Conservation (phyloP, 164 flowering plant genomes). For the Magnolia kwangsiensis region DNA sequence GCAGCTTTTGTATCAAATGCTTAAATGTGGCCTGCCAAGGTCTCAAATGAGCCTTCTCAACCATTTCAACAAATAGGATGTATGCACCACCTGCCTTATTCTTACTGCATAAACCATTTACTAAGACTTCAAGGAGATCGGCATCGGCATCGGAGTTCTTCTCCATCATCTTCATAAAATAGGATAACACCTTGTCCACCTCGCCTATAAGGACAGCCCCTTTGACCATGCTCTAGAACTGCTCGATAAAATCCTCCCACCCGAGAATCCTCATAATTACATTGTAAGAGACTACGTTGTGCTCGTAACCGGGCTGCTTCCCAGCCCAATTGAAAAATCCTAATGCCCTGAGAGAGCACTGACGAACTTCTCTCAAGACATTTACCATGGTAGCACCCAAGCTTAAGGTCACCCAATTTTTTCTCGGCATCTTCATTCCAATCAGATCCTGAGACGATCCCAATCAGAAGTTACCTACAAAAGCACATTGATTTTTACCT, state of each 20-base stretch:
- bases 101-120: constrained; percentile 52
- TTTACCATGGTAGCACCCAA: constrained; percentile 50
- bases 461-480: constrained; percentile 14
- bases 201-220: constrained; percentile 64
- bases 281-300: constrained; percentile 70
- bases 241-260: constrained; percentile 45
- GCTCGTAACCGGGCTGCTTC: constrained; percentile 31
- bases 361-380: constrained; percentile 53
- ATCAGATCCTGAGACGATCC: constrained; percentile 30
- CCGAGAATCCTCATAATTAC: constrained; percentile 60
- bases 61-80: constrained; percentile 58
- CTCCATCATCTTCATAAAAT: constrained; percentile 67
- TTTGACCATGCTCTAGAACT: constrained; percentile 67
- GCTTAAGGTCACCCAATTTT: constrained; percentile 39
- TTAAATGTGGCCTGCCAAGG: constrained; percentile 94
- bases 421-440: constrained; percentile 54
- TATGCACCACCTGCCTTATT: constrained; percentile 55
- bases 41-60: constrained; percentile 33
- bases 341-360: constrained; percentile 52
- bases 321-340: constrained; percentile 61
- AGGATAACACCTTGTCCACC: constrained; percentile 53
- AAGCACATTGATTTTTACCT: no score
- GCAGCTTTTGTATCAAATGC: constrained; percentile 52
- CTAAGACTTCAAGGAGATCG: constrained; percentile 64
- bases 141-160: constrained; percentile 64